Conservation (phyloP, 2,329 filamentous ascomycete genomes). For the Cytospora chrysosperma region DNA sequence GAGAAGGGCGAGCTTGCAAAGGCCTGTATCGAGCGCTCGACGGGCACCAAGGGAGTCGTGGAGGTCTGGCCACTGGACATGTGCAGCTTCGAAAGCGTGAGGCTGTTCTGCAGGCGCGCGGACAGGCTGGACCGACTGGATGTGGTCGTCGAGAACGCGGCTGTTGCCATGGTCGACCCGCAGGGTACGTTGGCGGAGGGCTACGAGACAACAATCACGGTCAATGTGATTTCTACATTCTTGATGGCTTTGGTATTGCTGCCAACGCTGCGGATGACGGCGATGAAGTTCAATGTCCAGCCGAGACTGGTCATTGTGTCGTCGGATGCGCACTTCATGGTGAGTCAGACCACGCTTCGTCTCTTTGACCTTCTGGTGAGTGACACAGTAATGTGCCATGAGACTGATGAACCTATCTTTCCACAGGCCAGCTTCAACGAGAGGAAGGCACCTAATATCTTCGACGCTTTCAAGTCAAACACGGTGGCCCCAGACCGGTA, state of each 20-base stretch:
- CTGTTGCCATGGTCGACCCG: constrained; percentile 28
- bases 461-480: constrained; percentile 35
- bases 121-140: constrained; percentile 41
- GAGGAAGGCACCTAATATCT: constrained; percentile 32
- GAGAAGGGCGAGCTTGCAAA: constrained; percentile 41
- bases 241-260: constrained; percentile 45
- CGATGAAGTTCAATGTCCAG: constrained; percentile 32
- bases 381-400: background rate
- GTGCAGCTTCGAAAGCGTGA: constrained; percentile 44
- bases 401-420: background rate
- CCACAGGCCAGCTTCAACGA: constrained; percentile 36
- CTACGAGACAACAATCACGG: constrained; percentile 42
- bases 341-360: constrained; percentile 21
- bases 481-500: constrained; percentile 35
- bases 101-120: constrained; percentile 38
- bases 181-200: constrained; percentile 34
- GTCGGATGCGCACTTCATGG: constrained; percentile 38
- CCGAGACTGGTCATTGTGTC: constrained; percentile 41
- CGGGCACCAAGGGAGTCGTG: constrained; percentile 31
- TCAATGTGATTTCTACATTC: constrained; percentile 49
- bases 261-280: constrained; percentile 40
- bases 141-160: constrained; percentile 44
- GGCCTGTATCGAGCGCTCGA: constrained; percentile 34
- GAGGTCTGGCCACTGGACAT: constrained; percentile 54
- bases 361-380: background rate